Evolutionary conservation across 1,284 basidiomycete species (phyloP).

Genomic region (Gymnopus androsaceus): DNA sequence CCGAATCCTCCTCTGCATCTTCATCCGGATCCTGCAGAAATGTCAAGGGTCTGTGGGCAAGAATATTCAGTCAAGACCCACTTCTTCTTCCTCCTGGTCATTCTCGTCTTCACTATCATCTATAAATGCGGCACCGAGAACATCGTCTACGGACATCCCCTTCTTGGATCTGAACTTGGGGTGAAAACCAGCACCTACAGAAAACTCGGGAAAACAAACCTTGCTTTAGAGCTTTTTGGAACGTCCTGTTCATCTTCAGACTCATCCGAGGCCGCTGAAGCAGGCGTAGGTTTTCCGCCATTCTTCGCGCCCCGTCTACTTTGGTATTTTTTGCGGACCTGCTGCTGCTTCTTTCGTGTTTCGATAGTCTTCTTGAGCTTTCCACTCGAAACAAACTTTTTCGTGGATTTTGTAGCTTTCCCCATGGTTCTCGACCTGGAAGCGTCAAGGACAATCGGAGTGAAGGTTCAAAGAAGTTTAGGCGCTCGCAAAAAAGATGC

Average conservation of each 20-base stretch:
- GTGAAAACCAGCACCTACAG: conserved; percentile 1
- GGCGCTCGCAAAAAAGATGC: no score
- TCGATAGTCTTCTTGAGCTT: conserved; percentile 86
- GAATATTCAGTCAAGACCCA: conserved; percentile 26
- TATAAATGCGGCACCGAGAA: conserved; percentile 79
- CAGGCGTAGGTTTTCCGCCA: conserved; percentile 40
- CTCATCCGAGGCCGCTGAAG: conserved; percentile 35
- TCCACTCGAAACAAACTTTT: conserved; percentile 86
- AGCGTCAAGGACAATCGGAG: neutral
- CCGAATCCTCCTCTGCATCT: conserved; percentile 37
- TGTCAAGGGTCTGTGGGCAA: neutral
- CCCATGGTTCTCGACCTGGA: conserved; percentile 15
- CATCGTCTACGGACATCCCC: conserved; percentile 78
- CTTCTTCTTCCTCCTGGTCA: conserved; percentile 23
- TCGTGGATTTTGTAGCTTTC: conserved; percentile 73
- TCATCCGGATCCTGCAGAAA: conserved; percentile 46
- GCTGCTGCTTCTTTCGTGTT: conserved; percentile 74
- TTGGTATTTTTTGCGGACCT: conserved; percentile 72
- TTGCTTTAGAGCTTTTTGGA: conserved; percentile 38
- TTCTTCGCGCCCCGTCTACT: conserved; percentile 52
- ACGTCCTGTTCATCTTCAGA: conserved; percentile 41
- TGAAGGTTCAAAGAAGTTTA: no score
- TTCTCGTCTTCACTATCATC: conserved; percentile 54
- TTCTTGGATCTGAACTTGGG: conserved; percentile 18
- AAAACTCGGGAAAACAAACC: conserved; percentile 26